These are phyloP conservation scores for Lathyrus oleraceus DNA, from an alignment of 306 rosid genomes.

Conservation along the genomic window DNA sequence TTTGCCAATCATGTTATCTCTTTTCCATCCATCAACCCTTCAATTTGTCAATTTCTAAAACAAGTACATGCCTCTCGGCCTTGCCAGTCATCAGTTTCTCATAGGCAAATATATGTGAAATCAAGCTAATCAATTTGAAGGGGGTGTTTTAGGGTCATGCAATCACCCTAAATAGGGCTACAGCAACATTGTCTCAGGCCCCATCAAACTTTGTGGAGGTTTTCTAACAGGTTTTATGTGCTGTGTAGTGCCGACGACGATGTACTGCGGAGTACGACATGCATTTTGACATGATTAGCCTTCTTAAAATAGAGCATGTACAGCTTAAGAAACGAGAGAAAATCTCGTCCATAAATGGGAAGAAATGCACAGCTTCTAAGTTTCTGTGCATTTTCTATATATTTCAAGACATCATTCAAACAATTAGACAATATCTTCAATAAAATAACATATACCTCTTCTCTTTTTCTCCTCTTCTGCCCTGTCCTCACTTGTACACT, in stretches of 20 bases:
- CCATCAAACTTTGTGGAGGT: neutral
- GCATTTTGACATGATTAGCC: neutral
- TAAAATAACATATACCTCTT: slow-evolving; percentile 66
- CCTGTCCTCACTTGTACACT: slow-evolving; percentile 73
- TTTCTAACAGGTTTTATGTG: slow-evolving; percentile 3
- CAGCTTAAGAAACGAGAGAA: neutral
- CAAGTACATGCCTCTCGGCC: neutral
- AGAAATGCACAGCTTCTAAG: neutral
- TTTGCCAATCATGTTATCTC: neutral
- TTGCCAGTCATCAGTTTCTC: neutral
- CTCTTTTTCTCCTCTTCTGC: slow-evolving; percentile 95
- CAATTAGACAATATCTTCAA: slow-evolving; percentile 25
- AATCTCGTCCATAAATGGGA: slow-evolving; percentile 1
- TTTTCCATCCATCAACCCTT: neutral
- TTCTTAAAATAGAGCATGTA: neutral
- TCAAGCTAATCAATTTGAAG: neutral
- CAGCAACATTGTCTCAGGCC: neutral
- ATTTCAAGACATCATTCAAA: slow-evolving; percentile 19
- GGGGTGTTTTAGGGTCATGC: neutral
- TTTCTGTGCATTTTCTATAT: neutral
- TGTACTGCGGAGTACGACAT: neutral
- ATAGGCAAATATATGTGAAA: neutral
- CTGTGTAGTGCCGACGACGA: neutral
- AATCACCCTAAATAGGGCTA: neutral
- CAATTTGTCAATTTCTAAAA: neutral